Base-by-base conservation (phyloP, 129 eudicot species). In the Helichrysum umbraculigerum region DNA sequence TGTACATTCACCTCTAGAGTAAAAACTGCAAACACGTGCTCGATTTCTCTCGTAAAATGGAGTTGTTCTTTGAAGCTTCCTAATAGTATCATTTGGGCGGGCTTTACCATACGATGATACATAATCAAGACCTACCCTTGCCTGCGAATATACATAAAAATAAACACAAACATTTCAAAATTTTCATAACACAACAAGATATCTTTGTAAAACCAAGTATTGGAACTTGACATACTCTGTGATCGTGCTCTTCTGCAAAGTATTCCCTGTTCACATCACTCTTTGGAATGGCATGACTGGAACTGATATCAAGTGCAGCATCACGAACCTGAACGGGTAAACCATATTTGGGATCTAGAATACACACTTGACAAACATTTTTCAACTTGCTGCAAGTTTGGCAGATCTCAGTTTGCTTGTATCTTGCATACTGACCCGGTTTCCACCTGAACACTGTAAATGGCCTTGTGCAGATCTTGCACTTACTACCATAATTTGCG, bases 1-100 rank as follows among this genome's bases (percentile, higher is more conserved):
- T 11, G 96, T 95, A 76, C 99, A 95, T 76, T 91, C 91, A 70
- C 99, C 99, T 59, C 96, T 85, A 20, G 87, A 83, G 56, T 51
- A 95, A 74, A 95, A 95, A 86, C 99, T 95, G 85, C 99, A 95
- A 67, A 89, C 87, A 66, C 91, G 96, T 47, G 97, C 96, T 65
- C 96, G 65, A 59, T 95, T 91, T 83, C 99, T 91, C 81, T 95
- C 87, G 82, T 91, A 95, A 81, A 87, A 91, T 29, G 96, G 96
- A 7, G 94, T 89, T 33, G 96, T 91, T 63, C 97, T 87, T 83
- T 95, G 99, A 67, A 95, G 94, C 83, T 95, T 95, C 81, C 86
- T 54, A 60, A 91, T 95, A 62, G 99, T 95, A 72, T 91, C 96
- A 80, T 82, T 95, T 16, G 99, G 89, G 0, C 90, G 88, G 35